Evolutionary conservation across 352 stramenopile species (phyloP).

Genomic region (Globisporangium lucens): DNA sequence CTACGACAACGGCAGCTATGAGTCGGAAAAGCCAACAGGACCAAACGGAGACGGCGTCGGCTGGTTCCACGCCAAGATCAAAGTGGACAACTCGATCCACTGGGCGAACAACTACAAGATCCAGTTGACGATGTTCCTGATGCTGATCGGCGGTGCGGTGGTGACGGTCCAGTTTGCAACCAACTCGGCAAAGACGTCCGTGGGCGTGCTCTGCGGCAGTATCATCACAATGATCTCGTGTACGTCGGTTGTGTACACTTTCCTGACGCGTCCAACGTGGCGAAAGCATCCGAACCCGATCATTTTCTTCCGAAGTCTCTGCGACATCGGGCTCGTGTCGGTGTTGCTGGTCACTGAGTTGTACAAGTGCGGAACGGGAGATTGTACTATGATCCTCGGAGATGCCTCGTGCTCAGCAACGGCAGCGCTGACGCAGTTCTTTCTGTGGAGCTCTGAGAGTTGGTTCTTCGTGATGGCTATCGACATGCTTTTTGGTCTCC

Average conservation of each 20-base stretch:
- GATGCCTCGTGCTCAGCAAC: slow-evolving; percentile 54
- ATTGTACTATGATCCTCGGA: slow-evolving; percentile 35
- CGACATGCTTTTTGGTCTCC: slow-evolving; percentile 80
- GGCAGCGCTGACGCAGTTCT: slow-evolving; percentile 81
- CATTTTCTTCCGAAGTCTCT: slow-evolving; percentile 85
- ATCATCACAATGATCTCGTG: slow-evolving; percentile 79
- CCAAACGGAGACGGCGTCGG: slow-evolving; percentile 55
- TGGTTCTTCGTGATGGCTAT: slow-evolving; percentile 90
- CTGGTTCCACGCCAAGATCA: slow-evolving; percentile 88
- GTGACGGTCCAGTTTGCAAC: slow-evolving; percentile 60
- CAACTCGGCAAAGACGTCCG: slow-evolving; percentile 49
- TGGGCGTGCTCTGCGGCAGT: slow-evolving; percentile 71
- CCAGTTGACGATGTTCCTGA: slow-evolving; percentile 71
- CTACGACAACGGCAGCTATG: slow-evolving; percentile 67
- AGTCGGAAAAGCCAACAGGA: slow-evolving; percentile 56
- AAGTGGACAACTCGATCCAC: slow-evolving; percentile 79
- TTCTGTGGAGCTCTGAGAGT: slow-evolving; percentile 84
- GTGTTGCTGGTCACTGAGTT: slow-evolving; percentile 77
- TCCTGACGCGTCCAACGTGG: slow-evolving; percentile 71
- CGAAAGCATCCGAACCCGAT: slow-evolving; percentile 86
- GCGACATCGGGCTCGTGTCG: slow-evolving; percentile 75
- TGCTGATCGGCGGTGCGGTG: slow-evolving; percentile 54
- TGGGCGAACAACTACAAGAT: slow-evolving; percentile 90
- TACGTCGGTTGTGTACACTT: slow-evolving; percentile 74
- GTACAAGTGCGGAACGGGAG: slow-evolving; percentile 65